Evolutionary conservation across 768 basidiomycete species (phyloP).

Genomic region (Suillus spraguei): DNA sequence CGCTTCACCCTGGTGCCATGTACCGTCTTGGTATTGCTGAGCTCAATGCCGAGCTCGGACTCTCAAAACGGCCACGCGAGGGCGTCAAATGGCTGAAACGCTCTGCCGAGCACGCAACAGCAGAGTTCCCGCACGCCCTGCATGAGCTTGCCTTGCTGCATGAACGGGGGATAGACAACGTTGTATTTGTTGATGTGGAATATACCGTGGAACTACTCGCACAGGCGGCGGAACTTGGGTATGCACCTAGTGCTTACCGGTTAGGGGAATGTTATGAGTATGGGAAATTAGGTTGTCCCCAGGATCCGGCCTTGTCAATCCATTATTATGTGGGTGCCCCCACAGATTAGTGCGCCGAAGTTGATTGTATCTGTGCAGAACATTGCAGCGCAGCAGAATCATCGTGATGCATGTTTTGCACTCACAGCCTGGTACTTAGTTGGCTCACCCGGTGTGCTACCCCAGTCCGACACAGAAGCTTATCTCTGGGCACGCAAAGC

Average conservation of each 20-base stretch:
- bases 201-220: constrained; percentile 94
- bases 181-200: constrained; percentile 94
- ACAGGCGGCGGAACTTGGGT: constrained; percentile 93
- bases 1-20: constrained; percentile 92
- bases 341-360: not conserved
- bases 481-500: constrained; percentile 97
- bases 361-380: constrained; percentile 53
- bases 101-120: constrained; percentile 91
- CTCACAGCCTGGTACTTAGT: constrained; percentile 99
- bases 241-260: constrained; percentile 94
- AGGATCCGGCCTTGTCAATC: constrained; percentile 95
- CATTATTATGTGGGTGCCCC: constrained; percentile 92
- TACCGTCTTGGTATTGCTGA: constrained; percentile 96
- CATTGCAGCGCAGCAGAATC: constrained; percentile 96
- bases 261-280: constrained; percentile 99
- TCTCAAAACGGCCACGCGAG: constrained; percentile 87
- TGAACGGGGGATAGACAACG: constrained; percentile 97
- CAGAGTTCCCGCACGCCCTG: constrained; percentile 94
- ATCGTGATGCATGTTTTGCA: constrained; percentile 97
- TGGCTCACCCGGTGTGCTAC: constrained; percentile 95
- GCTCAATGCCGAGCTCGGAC: constrained; percentile 91
- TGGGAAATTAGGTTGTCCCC: constrained; percentile 97
- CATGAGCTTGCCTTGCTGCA: constrained; percentile 94
- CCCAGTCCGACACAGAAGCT: constrained; percentile 98
- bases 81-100: constrained; percentile 99